phyloP scores from a whole-genome alignment of 257 asterid species.

The Jacaranda mimosifolia region DNA sequence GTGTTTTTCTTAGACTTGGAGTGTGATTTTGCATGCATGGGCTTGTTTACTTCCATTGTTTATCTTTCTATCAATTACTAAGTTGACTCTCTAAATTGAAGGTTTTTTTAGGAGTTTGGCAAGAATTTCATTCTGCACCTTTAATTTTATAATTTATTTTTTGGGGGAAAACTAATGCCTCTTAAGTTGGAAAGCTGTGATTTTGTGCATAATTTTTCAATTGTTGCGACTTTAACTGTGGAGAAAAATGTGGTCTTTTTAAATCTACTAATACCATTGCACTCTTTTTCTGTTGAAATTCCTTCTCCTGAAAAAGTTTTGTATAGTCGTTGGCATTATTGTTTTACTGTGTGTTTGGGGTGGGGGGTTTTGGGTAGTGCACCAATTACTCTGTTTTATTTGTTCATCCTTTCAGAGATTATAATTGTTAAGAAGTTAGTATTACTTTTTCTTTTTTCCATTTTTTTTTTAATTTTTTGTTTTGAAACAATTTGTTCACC shows the following conservation, averaged over 20 bases:
- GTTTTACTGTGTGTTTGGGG: neutral
- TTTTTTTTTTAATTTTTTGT: neutral
- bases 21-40: constrained; percentile 40
- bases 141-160: neutral
- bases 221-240: neutral
- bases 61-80: constrained; percentile 8
- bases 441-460: neutral
- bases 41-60: constrained; percentile 4
- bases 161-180: constrained; percentile 5
- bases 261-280: neutral
- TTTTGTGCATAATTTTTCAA: neutral
- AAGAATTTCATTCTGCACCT: constrained; percentile 19
- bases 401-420: neutral
- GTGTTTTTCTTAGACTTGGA: constrained; percentile 6
- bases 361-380: neutral
- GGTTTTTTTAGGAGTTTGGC: neutral
- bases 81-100: neutral
- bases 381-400: neutral
- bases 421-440: neutral
- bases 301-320: neutral
- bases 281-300: neutral
- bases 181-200: constrained; percentile 3
- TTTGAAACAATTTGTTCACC: neutral
- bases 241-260: neutral
- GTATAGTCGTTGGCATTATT: neutral